phyloP scores from a whole-genome alignment of 495 filamentous ascomycete genomes.

The Apodospora peruviana region DNA sequence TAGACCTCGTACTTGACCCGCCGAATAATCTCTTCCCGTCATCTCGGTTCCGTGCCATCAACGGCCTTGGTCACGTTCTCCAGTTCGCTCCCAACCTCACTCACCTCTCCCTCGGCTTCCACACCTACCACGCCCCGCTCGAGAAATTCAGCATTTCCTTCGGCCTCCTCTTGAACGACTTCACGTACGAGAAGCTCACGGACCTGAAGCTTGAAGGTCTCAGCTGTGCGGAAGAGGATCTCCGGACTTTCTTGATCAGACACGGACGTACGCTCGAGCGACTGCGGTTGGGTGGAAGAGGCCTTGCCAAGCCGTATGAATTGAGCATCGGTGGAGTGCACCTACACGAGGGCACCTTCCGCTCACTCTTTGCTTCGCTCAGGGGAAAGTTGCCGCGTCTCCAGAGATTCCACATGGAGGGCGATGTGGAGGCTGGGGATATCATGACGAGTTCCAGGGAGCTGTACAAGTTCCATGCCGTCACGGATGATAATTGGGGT shows the following conservation, averaged over 20 bases:
- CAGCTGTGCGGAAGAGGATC: slow-evolving; percentile 38
- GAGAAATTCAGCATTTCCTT: slow-evolving; percentile 39
- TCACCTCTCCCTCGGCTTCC: slow-evolving; percentile 39
- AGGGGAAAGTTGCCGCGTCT: slow-evolving; percentile 30
- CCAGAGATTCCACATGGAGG: slow-evolving; percentile 38
- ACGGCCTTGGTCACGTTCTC: slow-evolving; percentile 40
- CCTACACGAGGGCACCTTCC: slow-evolving; percentile 38
- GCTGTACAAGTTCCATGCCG: slow-evolving; percentile 37
- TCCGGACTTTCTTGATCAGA: slow-evolving; percentile 35
- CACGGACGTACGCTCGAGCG: slow-evolving; percentile 36
- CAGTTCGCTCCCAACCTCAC: slow-evolving; percentile 31
- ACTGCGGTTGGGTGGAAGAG: slow-evolving; percentile 40
- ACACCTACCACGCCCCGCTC: slow-evolving; percentile 31
- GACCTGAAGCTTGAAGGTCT: slow-evolving; percentile 40
- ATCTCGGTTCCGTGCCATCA: slow-evolving; percentile 33
- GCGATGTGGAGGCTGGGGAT: slow-evolving; percentile 39
- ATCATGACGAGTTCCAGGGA: slow-evolving; percentile 31
- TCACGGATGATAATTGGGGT: slow-evolving; percentile 38
- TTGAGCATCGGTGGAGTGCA: slow-evolving; percentile 38
- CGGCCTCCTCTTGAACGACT: slow-evolving; percentile 30
- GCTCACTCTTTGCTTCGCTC: slow-evolving; percentile 33
- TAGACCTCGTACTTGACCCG: slow-evolving; percentile 35
- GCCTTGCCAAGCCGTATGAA: slow-evolving; percentile 34
- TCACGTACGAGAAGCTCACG: slow-evolving; percentile 32
- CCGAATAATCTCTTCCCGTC: slow-evolving; percentile 27